Percentiles rank a stretch among this genome's conserved stretches.
These are phyloP conservation scores for Penicillium longicatenatum DNA, from an alignment of 495 filamentous ascomycete species.

Conservation along the genomic window DNA sequence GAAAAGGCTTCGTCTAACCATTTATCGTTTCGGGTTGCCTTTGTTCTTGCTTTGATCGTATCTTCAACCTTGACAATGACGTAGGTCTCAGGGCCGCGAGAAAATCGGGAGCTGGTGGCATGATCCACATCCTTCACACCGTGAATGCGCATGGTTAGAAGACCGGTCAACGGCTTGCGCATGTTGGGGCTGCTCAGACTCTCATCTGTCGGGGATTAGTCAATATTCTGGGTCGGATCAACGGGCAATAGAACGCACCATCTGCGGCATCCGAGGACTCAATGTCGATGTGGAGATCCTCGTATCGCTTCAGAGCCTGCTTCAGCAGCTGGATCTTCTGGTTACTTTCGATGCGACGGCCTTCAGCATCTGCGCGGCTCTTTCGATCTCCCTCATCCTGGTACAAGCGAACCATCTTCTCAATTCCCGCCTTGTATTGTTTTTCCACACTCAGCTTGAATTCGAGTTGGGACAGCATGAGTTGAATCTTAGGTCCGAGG, in stretches of 20 bases:
- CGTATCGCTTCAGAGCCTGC: slow-evolving; percentile 94
- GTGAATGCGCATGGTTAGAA: slow-evolving; percentile 80
- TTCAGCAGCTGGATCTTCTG: slow-evolving; percentile 97
- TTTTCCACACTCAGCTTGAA: slow-evolving; percentile 99
- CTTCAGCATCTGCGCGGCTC: slow-evolving; percentile 89
- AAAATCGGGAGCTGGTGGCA: slow-evolving; percentile 81
- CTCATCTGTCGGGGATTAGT: slow-evolving; percentile 66
- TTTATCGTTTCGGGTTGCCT: slow-evolving; percentile 77
- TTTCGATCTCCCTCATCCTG: slow-evolving; percentile 98
- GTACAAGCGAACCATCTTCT: slow-evolving; percentile 99
- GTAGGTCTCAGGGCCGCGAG: slow-evolving; percentile 89
- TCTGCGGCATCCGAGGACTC: slow-evolving; percentile 79
- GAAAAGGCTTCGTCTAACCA: slow-evolving; percentile 91
- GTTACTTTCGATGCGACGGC: slow-evolving; percentile 85
- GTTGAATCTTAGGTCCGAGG: slow-evolving; percentile 94
- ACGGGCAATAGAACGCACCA: slow-evolving; percentile 55
- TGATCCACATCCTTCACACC: slow-evolving; percentile 95
- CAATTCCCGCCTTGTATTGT: slow-evolving; percentile 98
- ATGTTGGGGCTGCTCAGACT: slow-evolving; percentile 94
- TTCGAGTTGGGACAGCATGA: slow-evolving; percentile 98
- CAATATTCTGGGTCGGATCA: neutral
- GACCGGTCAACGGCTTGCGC: slow-evolving; percentile 89
- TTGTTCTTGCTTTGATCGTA: slow-evolving; percentile 84
- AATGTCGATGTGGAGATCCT: slow-evolving; percentile 96
- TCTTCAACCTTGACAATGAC: slow-evolving; percentile 97